phyloP scores from a whole-genome alignment of 1,284 basidiomycete species.

The Rhodotorula sp. region DNA sequence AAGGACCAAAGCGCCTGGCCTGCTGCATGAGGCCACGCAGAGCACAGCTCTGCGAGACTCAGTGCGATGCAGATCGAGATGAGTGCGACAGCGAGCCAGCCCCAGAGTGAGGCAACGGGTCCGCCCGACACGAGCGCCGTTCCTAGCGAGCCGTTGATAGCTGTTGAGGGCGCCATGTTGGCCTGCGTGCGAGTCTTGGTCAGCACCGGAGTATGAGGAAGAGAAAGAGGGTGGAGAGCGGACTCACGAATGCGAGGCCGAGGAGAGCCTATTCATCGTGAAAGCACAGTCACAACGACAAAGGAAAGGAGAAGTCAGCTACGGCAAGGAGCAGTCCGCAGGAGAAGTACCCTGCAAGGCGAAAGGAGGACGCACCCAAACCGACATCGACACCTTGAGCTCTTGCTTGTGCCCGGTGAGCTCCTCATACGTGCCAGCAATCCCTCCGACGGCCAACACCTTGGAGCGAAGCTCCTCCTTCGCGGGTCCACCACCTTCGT shows the following conservation, averaged over 20 bases:
- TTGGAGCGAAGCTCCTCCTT: neutral
- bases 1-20: slow-evolving; percentile 27
- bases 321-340: neutral
- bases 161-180: slow-evolving; percentile 14
- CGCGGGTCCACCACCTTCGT: neutral
- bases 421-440: slow-evolving; percentile 13
- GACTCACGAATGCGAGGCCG: neutral
- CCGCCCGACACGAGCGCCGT: slow-evolving; percentile 18
- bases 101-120: slow-evolving; percentile 10
- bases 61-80: slow-evolving; percentile 13
- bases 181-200: slow-evolving; percentile 6
- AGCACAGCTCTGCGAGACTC: slow-evolving; percentile 23
- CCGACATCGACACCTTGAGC: slow-evolving; percentile 21
- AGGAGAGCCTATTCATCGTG: no score
- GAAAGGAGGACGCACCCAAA: slow-evolving; percentile 12
- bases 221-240: neutral
- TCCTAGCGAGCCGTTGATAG: slow-evolving; percentile 11
- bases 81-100: slow-evolving; percentile 18
- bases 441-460: slow-evolving; percentile 17
- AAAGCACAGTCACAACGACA: neutral
- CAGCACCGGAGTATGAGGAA: neutral
- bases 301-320: neutral
- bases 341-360: neutral
- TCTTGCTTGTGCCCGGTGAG: slow-evolving; percentile 21
- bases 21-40: slow-evolving; percentile 24